Conservation (phyloP, 2,329 filamentous ascomycete genomes). For the Fusarium compactum region DNA sequence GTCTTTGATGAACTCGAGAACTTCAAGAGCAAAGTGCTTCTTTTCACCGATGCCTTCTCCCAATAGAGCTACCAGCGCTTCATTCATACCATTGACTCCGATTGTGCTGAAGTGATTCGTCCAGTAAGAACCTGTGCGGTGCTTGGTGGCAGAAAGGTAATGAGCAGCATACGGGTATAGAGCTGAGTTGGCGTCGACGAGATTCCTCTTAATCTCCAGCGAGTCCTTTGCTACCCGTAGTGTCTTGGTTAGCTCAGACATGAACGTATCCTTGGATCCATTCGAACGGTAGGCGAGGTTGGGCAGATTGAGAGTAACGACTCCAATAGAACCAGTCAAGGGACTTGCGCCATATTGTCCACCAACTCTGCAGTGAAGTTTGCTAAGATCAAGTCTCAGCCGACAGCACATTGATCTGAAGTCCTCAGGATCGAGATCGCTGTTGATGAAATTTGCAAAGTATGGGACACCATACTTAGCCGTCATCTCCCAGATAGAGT, state of each 20-base stretch:
- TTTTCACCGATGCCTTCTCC: conserved; percentile 4
- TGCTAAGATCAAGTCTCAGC: conserved; percentile 41
- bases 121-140: conserved; percentile 42
- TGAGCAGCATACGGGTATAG: conserved; percentile 42
- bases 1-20: conserved; percentile 40
- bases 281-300: conserved; percentile 40
- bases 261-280: conserved; percentile 18
- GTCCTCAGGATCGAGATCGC: conserved; percentile 43
- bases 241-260: conserved; percentile 15
- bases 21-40: conserved; percentile 28
- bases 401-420: conserved; percentile 46
- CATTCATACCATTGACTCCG: conserved; percentile 43
- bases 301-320: conserved; percentile 41
- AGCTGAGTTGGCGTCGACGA: conserved; percentile 28
- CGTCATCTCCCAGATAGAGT: conserved; percentile 44
- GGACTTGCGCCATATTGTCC: conserved; percentile 43
- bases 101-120: conserved; percentile 46
- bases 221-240: conserved; percentile 40
- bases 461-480: conserved; percentile 45
- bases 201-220: conserved; percentile 39
- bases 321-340: conserved; percentile 37
- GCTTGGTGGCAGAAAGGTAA: conserved; percentile 36
- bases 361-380: conserved; percentile 41
- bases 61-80: conserved; percentile 24
- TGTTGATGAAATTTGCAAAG: conserved; percentile 45